Evolutionary conservation across 1,284 basidiomycete species (phyloP), one percentile per base, ranked within the genome.

Genomic region (Leccinum holopus): DNA sequence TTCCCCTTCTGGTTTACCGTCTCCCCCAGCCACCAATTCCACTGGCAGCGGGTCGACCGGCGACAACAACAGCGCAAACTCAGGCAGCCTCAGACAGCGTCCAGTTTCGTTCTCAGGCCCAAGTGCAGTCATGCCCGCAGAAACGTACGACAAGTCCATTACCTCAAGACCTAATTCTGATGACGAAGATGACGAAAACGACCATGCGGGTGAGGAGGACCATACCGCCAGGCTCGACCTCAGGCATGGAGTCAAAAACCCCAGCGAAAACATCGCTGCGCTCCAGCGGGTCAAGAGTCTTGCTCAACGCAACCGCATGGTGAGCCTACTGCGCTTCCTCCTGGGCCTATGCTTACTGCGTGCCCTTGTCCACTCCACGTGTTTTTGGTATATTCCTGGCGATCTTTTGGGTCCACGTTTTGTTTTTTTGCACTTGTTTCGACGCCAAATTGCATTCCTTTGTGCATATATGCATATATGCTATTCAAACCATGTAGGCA

Each of bases 11-110:
- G 89, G 90, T 8, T 74, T 92, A 6, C 90, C 90, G 2, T 91
- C 88, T 16, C 90, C 90, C 1, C 90, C 90, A 51, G 90, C 88
- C 44, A 89, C 90, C 28, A 91, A 91, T 70, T 91, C 89, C 18
- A 90, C 89, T 2, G 89, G 88, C 30, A 90, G 89, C 72, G 88
- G 88, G 57, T 90, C 89, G 69, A 84, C 84, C 2, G 87, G 86
- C 57, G 86, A 87, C 70, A 80, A 80, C 63, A 80, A 79, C 62
- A 85, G 82, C 67, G 80, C 82, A 33, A 80, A 78, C 64, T 72
- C 79, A 47, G 81, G 84, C 63, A 81, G 80, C 68, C 65, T 80
- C 64, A 79, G 82, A 65, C 75, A 75, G 62, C 77, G 80, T 59
- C 73, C 76, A 28, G 63, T 73, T 28, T 74, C 77, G 16, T 68